Evolutionary conservation across 139 green algal genomes (phyloP), one percentile per base, ranked within the genome.

Genomic region (Auxenochlorella protothecoides): DNA sequence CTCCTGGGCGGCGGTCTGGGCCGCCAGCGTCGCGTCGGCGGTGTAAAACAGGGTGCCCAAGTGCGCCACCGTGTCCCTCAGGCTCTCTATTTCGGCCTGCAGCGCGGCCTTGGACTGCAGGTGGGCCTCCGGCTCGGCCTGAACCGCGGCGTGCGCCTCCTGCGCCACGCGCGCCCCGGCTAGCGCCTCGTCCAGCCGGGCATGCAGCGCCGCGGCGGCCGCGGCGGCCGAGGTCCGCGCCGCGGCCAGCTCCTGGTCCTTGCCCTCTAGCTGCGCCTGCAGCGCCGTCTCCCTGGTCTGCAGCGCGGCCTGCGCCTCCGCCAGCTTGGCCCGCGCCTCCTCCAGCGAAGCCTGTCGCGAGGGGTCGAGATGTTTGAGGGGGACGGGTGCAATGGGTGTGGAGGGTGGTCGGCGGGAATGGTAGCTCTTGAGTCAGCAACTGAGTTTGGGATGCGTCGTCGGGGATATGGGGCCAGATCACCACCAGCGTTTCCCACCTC

Each of bases 41-140:
- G 27, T 44, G 27, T 44, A 1, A 11, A 62, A 11, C 9, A 10
- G 9, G 57, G 57, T 62, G 15, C 71, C 71, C 55, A 75, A 63
- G 63, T 75, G 71, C 3, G 52, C 55, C 11, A 75, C 55, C 5
- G 63, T 75, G 63, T 75, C 71, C 10, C 62, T 63, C 71, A 75
- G 71, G 63, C 27, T 60, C 12, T 70, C 63, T 6, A 70, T 59
- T 53, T 73, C 52, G 3, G 53, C 53, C 70, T 69, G 3, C 13
- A 74, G 53, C 5, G 52, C 61, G 2, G 62, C 53, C 5, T 59
- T n/a, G 6, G 52, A 15, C 14, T 27, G 52, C 69, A 68, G 60
- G 52, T n/a, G 3, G 55, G 10, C 6, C 44, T 59, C 57, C 44
- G 12, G 15, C 27, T 59, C 57, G 4, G 3, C 11, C 57, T 66